Base-by-base conservation (phyloP, 768 basidiomycete species). In the Collybia sp. region DNA sequence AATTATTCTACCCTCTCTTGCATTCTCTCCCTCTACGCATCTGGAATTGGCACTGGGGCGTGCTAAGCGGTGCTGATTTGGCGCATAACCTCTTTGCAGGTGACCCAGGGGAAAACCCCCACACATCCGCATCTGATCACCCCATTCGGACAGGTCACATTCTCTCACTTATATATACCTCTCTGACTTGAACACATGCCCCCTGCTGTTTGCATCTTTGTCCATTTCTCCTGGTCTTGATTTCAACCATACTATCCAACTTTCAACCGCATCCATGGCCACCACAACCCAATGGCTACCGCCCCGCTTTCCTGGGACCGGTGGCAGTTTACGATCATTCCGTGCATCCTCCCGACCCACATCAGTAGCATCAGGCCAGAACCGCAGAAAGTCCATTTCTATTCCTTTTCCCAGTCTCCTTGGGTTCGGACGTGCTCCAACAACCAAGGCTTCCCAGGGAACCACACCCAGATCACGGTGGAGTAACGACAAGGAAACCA, bases 241-340 rank as follows among this genome's bases (percentile, higher is more conserved):
- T 25, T 25, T 25, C 25, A 25, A 3, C 25, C 25, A 12, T 12
- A 31, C 8, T 16, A 12, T 16, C 30, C 33, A 30, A 9, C 36
- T 31, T 16, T 41, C n/a, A 45, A 19, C n/a, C 31, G 2, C 15
- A 12, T 11, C 38, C 18, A 50, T 51, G 51, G 43, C 53, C 20
- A 34, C 50, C 9, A 13, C 45, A 36, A 32, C 18, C 25, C 39
- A 47, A 6, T 25, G 34, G 30, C 45, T 47, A 48, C 53, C 45
- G 43, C 25, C 25, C 25, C 25, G 25, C 25, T 51, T 54, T 40
- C 52, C 58, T n/a, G 57, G 42, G 15, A 61, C 61, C 42, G 50
- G 53, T 5, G 48, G 51, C 37, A 57, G 59, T 43, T 44, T 57
- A 17, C 45, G 49, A 40, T 59, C 61, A 30, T 57, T 61, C 44